Base-by-base conservation (phyloP, 1,139 yeast species). In the Ashbya aceris region DNA sequence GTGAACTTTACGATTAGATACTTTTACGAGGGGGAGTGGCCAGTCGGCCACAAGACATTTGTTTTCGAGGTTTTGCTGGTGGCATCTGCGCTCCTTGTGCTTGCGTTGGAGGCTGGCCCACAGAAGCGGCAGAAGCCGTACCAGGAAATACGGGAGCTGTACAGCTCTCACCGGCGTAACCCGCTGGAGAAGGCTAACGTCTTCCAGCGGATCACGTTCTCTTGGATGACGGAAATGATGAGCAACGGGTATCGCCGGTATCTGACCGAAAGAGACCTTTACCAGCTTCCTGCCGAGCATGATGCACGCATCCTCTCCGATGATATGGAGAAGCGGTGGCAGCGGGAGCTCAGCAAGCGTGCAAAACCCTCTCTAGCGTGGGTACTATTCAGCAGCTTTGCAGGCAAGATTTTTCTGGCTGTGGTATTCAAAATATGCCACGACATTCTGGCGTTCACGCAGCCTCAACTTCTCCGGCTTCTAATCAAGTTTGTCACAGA, bases 161-260 rank as follows among this genome's bases (percentile, higher is more conserved):
- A 64, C 30, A 52, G 57, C 31, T 48, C 64, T 8, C 59, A 60
- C 33, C 58, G 55, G 40, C 60, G 61, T 39, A 76, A 72, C 49
- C 95, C 96, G 3, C 79, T 75, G 49, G 97, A 89, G 54, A 66
- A 66, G 30, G 95, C 99, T 9, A 83, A 89, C 57, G 67, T 87
- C 20, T 87, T 89, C 55, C 78, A 94, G 12, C 73, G 76, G 47
- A 68, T 93, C 45, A 79, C 94, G 0, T 91, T 91, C 61, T 69
- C 77, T 34, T 91, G 99, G 99, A 83, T 91, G 94, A 77, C 89
- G 2, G 84, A 81, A 4, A 69, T 91, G 57, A 89, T 91, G 96
- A 79, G 72, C 57, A 74, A 74, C 45, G 99, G 99, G 20, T 85
- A 83, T 58, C 64, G 70, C 27, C 79, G 81, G 44, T 91, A 65